Evolutionary conservation across 192 early-diverging fungal species (phyloP).

Genomic region (Spizellomyces punctatus): DNA sequence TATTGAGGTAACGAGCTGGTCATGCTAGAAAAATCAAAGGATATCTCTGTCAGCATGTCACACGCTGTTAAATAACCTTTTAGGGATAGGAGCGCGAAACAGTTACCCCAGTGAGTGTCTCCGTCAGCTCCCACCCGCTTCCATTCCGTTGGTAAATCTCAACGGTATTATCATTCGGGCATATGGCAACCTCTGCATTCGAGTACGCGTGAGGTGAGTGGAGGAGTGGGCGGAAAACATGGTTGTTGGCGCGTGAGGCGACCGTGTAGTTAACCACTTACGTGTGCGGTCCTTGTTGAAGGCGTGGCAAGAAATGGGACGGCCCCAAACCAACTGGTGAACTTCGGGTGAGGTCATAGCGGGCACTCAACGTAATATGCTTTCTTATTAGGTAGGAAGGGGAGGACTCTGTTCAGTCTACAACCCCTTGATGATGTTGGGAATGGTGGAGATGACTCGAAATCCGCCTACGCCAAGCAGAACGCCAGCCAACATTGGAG

Average conservation of each 20-base stretch:
- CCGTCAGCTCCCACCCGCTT: constrained; percentile 63
- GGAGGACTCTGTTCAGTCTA: constrained; percentile 65
- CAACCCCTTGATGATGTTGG: constrained; percentile 19
- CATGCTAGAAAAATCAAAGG: constrained; percentile 63
- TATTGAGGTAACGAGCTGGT: constrained; percentile 91
- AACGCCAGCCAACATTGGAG: background rate
- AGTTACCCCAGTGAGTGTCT: constrained; percentile 73
- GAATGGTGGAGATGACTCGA: background rate
- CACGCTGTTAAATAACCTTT: background rate
- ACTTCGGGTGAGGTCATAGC: constrained; percentile 42
- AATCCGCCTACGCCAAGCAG: constrained; percentile 1
- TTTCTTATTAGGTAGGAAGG: background rate
- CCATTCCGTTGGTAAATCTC: constrained; percentile 77
- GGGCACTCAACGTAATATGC: background rate
- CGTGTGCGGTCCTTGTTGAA: constrained; percentile 90
- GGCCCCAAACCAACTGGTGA: constrained; percentile 63
- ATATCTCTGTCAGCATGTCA: background rate
- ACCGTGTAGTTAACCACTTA: constrained; percentile 38
- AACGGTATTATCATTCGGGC: constrained; percentile 88
- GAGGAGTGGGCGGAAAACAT: background rate
- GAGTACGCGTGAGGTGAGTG: background rate
- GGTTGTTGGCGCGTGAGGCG: background rate
- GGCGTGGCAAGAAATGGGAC: constrained; percentile 87
- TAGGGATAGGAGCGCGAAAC: background rate
- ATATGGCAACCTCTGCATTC: constrained; percentile 77